Base-by-base conservation (phyloP, 495 filamentous ascomycete genomes). In the Cetradonia linearis region DNA sequence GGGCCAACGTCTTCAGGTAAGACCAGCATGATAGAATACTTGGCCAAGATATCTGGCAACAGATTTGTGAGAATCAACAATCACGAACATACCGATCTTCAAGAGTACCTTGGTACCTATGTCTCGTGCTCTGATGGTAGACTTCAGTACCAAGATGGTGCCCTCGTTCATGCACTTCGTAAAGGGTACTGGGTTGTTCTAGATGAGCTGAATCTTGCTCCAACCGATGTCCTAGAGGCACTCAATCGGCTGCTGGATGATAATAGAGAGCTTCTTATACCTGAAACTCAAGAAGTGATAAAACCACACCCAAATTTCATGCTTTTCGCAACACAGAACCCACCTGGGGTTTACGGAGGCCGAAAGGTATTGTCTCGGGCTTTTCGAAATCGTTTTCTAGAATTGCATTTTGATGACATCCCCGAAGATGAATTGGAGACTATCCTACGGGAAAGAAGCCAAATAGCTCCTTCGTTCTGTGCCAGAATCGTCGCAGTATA, bases 11-110 rank as follows among this genome's bases (percentile, higher is more conserved):
- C 93, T 40, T 85, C 90, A 36, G 94, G 94, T 58, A 99, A 99
- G 72, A 99, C 94, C 0, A 96, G 91, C 69, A 96, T 99, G 94
- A 92, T 99, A 56, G 92, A 96, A 70, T 95, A 95, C 69, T 80
- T 99, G 33, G 94, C 94, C 6, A 93, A 93, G 69, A 86, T 88
- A 50, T 96, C 89, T 30, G 94, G 94, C 2, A 95, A 99, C 67
- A 91, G 89, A 67, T 97, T 96, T 65, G 89, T 99, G 40, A 83
- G 94, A 59, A 96, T 99, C 75, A 99, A 99, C 74, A 99, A 99
- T 66, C 94, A 99, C 70, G 94, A 99, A 65, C 92, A 97, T 69
- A 97, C 94, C 1, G 94, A 99, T 72, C 77, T 99, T 33, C 94
- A 99, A 70, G 94, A 99, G 69, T 99, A 99, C 67, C 77, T 99